Evolutionary conservation across 805 yeast species (phyloP).

Genomic region (Teunomyces barrocoloradensis): DNA sequence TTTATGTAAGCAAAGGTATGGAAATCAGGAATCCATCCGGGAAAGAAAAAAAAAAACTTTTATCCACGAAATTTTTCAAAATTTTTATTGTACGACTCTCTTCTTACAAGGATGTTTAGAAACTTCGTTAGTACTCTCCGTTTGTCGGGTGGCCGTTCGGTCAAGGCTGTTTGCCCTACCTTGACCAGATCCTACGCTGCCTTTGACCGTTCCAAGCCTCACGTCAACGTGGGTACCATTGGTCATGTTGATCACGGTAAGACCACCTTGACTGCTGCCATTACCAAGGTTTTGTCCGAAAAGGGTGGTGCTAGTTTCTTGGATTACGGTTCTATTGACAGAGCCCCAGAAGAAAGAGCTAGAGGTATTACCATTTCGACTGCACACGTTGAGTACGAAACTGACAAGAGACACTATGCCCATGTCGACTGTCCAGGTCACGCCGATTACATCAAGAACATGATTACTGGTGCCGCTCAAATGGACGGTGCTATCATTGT

Average conservation of each 20-base stretch:
- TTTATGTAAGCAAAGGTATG: not conserved
- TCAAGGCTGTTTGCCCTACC: conserved; percentile 25
- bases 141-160: conserved; percentile 20
- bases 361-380: conserved; percentile 99
- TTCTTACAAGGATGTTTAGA: conserved; percentile 24
- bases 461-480: conserved; percentile 99
- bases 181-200: conserved; percentile 54
- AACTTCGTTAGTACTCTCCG: conserved; percentile 28
- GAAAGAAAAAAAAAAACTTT: not conserved
- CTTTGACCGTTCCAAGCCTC: conserved; percentile 94
- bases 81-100: conserved; percentile 6
- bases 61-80: conserved; percentile 6
- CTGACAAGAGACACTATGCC: conserved; percentile 92
- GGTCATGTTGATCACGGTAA: conserved; percentile 99
- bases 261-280: conserved; percentile 97
- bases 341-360: conserved; percentile 98
- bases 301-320: conserved; percentile 91
- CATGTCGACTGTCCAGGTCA: conserved; percentile 99
- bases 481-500: conserved; percentile 99
- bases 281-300: conserved; percentile 87
- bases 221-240: conserved; percentile 94
- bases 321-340: conserved; percentile 91
- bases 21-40: not conserved
- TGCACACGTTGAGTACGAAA: conserved; percentile 97
- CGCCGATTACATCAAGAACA: conserved; percentile 97